phyloP scores from a whole-genome alignment of 2,329 filamentous ascomycete genomes.

The Penicillium sp. region DNA sequence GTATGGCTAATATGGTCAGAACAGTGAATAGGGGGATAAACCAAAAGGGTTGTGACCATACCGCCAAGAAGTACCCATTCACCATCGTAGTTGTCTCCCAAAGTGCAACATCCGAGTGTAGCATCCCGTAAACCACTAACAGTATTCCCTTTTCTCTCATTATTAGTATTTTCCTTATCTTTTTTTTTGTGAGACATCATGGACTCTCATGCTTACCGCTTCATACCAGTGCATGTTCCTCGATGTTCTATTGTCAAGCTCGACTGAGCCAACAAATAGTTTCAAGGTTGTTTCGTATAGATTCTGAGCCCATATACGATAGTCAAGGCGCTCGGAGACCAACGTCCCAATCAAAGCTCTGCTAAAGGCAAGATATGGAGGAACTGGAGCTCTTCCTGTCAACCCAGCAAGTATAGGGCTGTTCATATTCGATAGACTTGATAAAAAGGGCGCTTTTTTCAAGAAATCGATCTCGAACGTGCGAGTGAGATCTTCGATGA shows the following conservation, averaged over 20 bases:
- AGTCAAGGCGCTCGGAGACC: neutral
- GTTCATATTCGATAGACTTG: neutral
- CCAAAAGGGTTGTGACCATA: neutral
- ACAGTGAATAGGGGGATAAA: neutral
- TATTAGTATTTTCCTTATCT: neutral
- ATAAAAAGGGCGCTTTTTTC: neutral
- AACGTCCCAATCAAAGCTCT: neutral
- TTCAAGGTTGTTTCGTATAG: neutral
- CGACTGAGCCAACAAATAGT: neutral
- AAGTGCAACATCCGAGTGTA: neutral
- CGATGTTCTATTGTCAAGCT: neutral
- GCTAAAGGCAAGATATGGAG: neutral
- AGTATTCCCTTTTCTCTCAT: neutral
- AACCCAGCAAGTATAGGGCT: neutral
- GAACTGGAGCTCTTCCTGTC: neutral
- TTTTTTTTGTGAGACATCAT: neutral
- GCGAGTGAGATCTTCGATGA: neutral
- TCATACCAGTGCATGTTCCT: neutral
- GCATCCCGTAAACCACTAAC: neutral
- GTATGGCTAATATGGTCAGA: neutral
- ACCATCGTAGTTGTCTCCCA: neutral
- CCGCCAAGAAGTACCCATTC: neutral
- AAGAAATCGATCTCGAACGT: neutral
- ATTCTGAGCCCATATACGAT: neutral
- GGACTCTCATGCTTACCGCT: neutral